Base-by-base conservation (phyloP, 2,329 filamentous ascomycete genomes). In the Neofusicoccum sp. region DNA sequence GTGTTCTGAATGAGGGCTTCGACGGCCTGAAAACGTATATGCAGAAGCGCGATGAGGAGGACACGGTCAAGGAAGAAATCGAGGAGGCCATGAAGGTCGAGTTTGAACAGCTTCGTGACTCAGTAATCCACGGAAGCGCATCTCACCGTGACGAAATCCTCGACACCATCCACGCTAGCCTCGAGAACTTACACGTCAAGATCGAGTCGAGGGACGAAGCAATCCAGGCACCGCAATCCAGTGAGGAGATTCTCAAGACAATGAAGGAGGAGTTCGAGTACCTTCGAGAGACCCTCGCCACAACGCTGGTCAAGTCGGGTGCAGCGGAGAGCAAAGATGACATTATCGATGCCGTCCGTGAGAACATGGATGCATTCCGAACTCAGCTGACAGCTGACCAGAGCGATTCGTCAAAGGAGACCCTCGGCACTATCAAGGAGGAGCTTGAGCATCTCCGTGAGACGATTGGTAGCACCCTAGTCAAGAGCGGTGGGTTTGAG, bases 81-180 rank as follows among this genome's bases (percentile, higher is more conserved):
- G 83, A 88, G 43, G 89, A 92, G 64, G 86, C 91, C 56, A 88
- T 96, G 74, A 90, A 90, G 72, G 87, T 87, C 44, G 92, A 96
- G 71, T 90, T 96, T 56, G 91, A 95, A 66, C 88, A 92, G 61
- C 84, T 97, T 6, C 88, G 92, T 31, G 89, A 93, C 16, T 85
- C 90, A 0, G 85, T 97, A 56, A 90, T 92, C 73, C 78, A 83
- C 54, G 82, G 84, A 52, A 78, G 81, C n/a, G 75, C 80, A 0
- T 77, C 77, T 28, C 81, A 87, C 66, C 87, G 87, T 70, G 85
- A 84, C 60, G 86, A 89, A 66, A 81, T 89, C 39, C 74, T 89
- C 1, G 85, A 88, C 66, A 84, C 83, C 4, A 83, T 89, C 44
- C 82, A 85, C 56, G 77, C 78, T 49, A 79, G 79, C 9, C 77